Percentiles rank a stretch among this genome's conserved stretches.
phyloP scores from a whole-genome alignment of 441 rosid species.

The Manihot esculenta region DNA sequence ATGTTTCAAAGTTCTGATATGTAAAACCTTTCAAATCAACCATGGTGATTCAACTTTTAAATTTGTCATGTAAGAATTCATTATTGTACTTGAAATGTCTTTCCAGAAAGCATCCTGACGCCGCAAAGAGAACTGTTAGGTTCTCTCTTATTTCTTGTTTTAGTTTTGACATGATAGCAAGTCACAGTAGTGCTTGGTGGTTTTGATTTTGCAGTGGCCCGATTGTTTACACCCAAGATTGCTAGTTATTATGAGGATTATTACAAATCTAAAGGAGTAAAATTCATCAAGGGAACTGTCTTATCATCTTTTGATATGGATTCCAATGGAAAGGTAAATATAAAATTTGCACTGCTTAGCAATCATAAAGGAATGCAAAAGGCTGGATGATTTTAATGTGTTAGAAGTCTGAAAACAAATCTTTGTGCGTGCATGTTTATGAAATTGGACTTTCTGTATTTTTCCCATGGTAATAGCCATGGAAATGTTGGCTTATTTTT shows the following conservation, averaged over 20 bases:
- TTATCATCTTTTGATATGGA: conserved; percentile 82
- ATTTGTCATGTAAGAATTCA: not conserved
- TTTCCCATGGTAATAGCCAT: no score
- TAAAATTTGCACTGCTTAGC: conserved; percentile 19
- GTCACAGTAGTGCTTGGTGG: not conserved
- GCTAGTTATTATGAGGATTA: conserved; percentile 81
- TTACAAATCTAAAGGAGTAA: conserved; percentile 81
- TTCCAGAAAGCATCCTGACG: not conserved
- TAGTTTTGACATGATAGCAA: conserved; percentile 1
- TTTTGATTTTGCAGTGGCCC: conserved; percentile 62
- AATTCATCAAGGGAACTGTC: conserved; percentile 84
- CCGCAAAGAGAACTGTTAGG: not conserved
- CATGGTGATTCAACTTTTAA: not conserved
- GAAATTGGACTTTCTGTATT: not conserved
- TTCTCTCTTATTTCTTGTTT: not conserved
- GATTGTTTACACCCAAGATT: conserved; percentile 84
- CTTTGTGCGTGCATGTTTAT: not conserved
- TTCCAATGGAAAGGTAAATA: conserved; percentile 65
- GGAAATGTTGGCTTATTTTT: no score
- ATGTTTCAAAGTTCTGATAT: not conserved
- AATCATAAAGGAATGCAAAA: not conserved
- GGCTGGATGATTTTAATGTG: not conserved
- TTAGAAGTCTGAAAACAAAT: not conserved
- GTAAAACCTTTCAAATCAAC: not conserved
- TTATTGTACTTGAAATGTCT: not conserved